phyloP scores from a whole-genome alignment of 495 filamentous ascomycete genomes.

The Neurospora sp. region DNA sequence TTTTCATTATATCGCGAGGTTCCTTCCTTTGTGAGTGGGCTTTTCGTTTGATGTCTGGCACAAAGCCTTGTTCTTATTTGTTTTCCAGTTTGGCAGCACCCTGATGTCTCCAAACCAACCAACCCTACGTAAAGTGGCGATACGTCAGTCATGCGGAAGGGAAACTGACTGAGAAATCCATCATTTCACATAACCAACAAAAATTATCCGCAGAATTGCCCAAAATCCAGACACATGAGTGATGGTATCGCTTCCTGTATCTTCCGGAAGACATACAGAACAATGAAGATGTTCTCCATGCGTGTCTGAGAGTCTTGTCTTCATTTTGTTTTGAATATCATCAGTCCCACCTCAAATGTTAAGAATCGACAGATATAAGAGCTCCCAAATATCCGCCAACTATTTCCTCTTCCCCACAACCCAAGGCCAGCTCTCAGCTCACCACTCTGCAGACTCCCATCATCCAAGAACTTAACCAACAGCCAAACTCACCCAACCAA shows the following conservation, averaged over 20 bases:
- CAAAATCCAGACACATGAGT: not conserved
- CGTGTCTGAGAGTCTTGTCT: not conserved
- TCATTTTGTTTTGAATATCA: no score
- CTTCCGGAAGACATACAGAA: not conserved
- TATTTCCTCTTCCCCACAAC: not conserved
- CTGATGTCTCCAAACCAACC: no score
- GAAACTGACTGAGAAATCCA: not conserved
- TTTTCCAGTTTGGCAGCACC: not conserved
- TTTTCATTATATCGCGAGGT: not conserved
- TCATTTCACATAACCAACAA: not conserved
- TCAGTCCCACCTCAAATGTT: no score
- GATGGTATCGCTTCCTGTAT: not conserved
- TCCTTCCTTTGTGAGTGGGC: not conserved
- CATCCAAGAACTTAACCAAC: not conserved
- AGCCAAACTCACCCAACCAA: not conserved
- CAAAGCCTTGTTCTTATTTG: not conserved
- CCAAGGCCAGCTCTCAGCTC: not conserved
- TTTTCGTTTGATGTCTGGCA: not conserved
- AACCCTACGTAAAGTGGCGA: no score
- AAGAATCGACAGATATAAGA: not conserved
- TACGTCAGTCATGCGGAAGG: no score
- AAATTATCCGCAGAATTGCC: not conserved
- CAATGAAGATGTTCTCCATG: not conserved
- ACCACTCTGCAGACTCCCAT: not conserved
- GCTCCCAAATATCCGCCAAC: not conserved